Evolutionary conservation across 2,329 filamentous ascomycete genomes (phyloP), one percentile per base, ranked within the genome.

Genomic region (Xylaria hypoxylon): DNA sequence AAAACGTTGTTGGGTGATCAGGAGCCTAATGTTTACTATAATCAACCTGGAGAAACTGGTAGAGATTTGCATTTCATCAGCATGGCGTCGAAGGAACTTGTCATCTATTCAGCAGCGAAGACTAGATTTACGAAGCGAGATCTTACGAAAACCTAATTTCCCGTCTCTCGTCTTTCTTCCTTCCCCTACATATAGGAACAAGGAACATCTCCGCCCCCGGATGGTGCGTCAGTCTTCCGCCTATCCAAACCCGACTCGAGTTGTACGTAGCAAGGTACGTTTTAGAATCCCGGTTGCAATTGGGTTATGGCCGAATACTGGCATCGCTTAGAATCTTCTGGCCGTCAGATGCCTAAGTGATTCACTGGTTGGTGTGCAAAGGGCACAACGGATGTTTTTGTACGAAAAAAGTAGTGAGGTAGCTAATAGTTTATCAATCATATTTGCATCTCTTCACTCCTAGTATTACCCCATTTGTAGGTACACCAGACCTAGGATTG

Each of bases 31-130:
- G 35, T 31, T 40, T 24, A 47, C 7, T 13, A 17, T 50, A 5
- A 17, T 35, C 6, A 6, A 26, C 8, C 28, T 31, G 5, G 15
- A 31, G 48, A 47, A 35, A 11, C 55, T 26, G 40, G 10, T 26
- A 13, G 47, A 61, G 22, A 42, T 51, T 61, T 69, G 64, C 47
- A 55, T 69, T 69, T 50, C n/a, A 59, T 53, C 19, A n/a, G 65
- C 71, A 68, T 57, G 72, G 71, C 67, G 72, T 71, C 68, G 31
- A 57, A 31, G 65, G 65, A 40, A 47, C 26, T 42, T 61, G 28
- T 19, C 17, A 7, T 8, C 6, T 31, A 22, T 50, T 28, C 24
- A 19, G 47, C 47, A 10, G 26, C 24, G 24, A 50, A 50, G 15
- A 28, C 24, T n/a, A n/a, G 13, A 28, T 31, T 28, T 50, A 31